phyloP scores from a whole-genome alignment of 306 rosid species.

The Inga oerstediana region DNA sequence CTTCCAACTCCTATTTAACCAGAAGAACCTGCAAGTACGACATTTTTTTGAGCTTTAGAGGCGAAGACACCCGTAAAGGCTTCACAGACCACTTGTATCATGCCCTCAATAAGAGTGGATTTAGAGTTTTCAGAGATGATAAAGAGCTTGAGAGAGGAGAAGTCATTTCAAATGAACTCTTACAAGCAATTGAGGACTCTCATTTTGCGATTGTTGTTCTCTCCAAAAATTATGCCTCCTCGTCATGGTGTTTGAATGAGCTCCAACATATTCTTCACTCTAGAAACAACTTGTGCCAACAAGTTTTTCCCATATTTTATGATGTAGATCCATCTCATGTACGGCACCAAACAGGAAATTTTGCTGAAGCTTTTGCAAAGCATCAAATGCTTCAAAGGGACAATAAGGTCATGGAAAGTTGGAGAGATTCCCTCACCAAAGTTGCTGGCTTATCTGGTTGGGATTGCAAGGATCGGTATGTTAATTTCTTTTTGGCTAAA shows the following conservation, averaged over 20 bases:
- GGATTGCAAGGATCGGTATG: too few relatives aligned
- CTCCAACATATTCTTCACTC: background rate
- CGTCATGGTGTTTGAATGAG: background rate
- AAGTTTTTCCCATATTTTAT: background rate
- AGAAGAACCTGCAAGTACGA: background rate
- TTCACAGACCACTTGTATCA: background rate
- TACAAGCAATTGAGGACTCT: background rate
- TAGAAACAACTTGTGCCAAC: background rate
- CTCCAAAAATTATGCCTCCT: background rate
- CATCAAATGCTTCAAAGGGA: too few relatives aligned
- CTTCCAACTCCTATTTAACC: too few relatives aligned
- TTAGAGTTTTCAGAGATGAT: background rate
- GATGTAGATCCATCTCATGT: too few relatives aligned
- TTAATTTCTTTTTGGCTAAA: too few relatives aligned
- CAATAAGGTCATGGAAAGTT: too few relatives aligned
- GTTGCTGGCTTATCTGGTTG: too few relatives aligned
- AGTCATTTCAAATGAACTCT: background rate
- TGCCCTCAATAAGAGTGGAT: background rate
- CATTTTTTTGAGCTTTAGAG: background rate
- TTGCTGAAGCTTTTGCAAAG: too few relatives aligned
- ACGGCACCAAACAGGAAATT: too few relatives aligned
- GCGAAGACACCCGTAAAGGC: background rate
- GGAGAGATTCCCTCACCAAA: too few relatives aligned
- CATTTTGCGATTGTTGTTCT: background rate
- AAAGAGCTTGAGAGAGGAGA: background rate